phyloP scores from a whole-genome alignment of 495 filamentous ascomycete species.

The Penicillium cataractarum region DNA sequence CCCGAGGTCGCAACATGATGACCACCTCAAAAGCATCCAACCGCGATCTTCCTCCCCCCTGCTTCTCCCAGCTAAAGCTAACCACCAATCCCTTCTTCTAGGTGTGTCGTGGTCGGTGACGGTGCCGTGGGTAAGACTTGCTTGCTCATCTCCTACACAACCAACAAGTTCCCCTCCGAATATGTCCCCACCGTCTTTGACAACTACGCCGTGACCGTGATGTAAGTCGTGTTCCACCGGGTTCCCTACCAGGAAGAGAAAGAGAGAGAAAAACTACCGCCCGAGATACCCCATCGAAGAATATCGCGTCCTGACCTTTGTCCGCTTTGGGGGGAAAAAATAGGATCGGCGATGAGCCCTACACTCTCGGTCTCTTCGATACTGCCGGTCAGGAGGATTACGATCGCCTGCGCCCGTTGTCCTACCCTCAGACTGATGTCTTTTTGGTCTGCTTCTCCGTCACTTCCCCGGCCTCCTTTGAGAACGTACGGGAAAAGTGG shows the following conservation, averaged over 20 bases:
- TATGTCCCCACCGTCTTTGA: constrained; percentile 99
- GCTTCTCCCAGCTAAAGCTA: constrained; percentile 30
- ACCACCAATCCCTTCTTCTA: constrained; percentile 40
- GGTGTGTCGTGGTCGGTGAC: constrained; percentile 98
- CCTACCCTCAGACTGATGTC: constrained; percentile 97
- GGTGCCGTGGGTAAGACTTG: constrained; percentile 99
- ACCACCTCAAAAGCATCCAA: background rate
- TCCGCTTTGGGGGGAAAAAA: constrained; percentile 10
- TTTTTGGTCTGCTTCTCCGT: constrained; percentile 99
- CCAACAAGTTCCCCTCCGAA: constrained; percentile 99
- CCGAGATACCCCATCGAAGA: too few relatives aligned
- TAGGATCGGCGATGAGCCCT: constrained; percentile 99
- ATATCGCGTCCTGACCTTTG: background rate
- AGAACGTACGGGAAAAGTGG: constrained; percentile 99
- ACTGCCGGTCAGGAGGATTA: constrained; percentile 99
- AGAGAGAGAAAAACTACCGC: background rate
- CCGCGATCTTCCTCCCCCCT: too few relatives aligned
- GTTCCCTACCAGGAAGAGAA: background rate
- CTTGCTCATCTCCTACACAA: constrained; percentile 97
- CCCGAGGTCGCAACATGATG: constrained; percentile 8
- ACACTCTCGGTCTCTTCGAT: constrained; percentile 96
- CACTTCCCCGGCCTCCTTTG: constrained; percentile 97
- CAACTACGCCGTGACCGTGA: constrained; percentile 99
- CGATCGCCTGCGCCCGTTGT: constrained; percentile 92
- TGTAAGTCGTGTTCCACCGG: constrained; percentile 64